Percentiles rank a stretch among this genome's conserved stretches.
Conservation (phyloP, 73 alveolate species). For the Halteria grandinella region DNA sequence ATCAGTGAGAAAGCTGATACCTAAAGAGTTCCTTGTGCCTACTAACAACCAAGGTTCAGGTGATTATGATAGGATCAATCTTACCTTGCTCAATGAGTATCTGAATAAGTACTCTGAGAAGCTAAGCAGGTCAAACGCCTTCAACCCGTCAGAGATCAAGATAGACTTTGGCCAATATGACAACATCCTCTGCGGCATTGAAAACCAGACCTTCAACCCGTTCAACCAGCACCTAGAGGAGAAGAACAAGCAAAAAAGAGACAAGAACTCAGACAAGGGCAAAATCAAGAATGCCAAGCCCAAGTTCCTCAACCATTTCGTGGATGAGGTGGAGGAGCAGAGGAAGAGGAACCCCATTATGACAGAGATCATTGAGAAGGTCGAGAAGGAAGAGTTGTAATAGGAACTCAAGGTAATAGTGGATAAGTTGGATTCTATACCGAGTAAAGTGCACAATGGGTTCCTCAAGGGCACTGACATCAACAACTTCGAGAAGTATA, state of each 20-base stretch:
- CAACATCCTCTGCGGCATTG: conserved; percentile 11
- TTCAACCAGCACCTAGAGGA: conserved; percentile 5
- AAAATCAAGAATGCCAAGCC: neutral
- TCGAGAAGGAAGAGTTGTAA: neutral
- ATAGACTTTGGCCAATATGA: conserved; percentile 41
- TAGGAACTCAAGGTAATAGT: neutral
- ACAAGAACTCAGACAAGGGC: neutral
- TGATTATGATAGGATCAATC: conserved; percentile 47
- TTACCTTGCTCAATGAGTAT: conserved; percentile 41
- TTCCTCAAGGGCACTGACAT: conserved; percentile 32
- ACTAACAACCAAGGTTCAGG: too few relatives aligned
- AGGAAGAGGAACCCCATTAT: neutral
- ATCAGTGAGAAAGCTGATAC: conserved; percentile 21
- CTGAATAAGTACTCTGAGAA: conserved; percentile 38
- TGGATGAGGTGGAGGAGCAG: neutral
- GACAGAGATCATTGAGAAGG: neutral
- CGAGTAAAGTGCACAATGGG: conserved; percentile 8
- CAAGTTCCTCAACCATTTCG: neutral
- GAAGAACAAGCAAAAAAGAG: neutral
- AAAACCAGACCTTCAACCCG: conserved; percentile 22
- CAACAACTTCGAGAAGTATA: conserved; percentile 18
- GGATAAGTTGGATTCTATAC: neutral
- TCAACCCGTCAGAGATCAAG: conserved; percentile 17
- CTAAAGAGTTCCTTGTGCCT: neutral
- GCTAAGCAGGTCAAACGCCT: conserved; percentile 28